A percentile compares a stretch with the other conserved stretches of the same genome.
phyloP scores from a whole-genome alignment of 192 early-diverging fungal genomes.

The Backusella sp. region DNA sequence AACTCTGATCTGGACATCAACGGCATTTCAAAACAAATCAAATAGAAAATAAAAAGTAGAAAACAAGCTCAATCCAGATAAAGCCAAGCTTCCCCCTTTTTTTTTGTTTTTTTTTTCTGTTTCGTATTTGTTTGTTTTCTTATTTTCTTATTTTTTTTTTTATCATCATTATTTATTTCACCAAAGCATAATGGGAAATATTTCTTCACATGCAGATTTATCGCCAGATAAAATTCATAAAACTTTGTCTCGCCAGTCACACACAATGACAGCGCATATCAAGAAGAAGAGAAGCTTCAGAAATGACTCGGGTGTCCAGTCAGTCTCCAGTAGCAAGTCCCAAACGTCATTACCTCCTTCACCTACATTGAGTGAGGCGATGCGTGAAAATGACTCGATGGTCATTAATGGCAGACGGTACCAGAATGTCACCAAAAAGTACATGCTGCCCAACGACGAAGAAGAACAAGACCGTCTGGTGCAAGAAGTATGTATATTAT shows the following conservation, averaged over 20 bases:
- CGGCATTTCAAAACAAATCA: neutral
- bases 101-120: neutral
- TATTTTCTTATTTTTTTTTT: neutral
- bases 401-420: constrained; percentile 2
- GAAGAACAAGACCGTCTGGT: constrained; percentile 32
- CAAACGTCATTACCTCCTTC: neutral
- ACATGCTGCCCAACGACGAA: constrained; percentile 30
- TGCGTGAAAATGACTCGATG: no score
- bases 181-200: neutral
- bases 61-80: neutral
- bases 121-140: neutral
- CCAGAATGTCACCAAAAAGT: constrained; percentile 20
- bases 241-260: neutral
- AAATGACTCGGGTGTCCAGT: neutral
- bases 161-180: neutral
- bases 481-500: constrained; percentile 12
- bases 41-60: neutral
- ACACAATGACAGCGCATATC: neutral
- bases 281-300: neutral
- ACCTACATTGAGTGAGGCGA: neutral
- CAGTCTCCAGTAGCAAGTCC: neutral
- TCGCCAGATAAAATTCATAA: neutral
- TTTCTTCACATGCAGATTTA: neutral
- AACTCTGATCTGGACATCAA: neutral
- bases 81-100: neutral